Conservation (phyloP, 441 rosid genomes). For the Flueggea neowawraea region DNA sequence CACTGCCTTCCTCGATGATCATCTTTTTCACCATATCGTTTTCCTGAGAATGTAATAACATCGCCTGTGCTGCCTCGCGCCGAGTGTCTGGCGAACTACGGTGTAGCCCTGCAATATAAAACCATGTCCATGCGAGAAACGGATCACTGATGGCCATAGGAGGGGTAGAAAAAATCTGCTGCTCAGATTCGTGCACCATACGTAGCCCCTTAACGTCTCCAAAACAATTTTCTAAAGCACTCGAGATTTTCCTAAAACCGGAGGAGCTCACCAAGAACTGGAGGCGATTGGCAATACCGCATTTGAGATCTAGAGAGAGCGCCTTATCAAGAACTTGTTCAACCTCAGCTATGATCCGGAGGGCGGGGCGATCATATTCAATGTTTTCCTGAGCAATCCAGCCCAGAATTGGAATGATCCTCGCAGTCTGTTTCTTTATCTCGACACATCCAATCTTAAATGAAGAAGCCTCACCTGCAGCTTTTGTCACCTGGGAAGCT, state of each 20-base stretch:
- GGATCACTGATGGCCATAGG: too few relatives aligned
- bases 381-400: slow-evolving; percentile 87
- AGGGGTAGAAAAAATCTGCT: too few relatives aligned
- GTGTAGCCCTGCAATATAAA: slow-evolving; percentile 71
- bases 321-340: slow-evolving; percentile 15
- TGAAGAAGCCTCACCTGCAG: slow-evolving; percentile 75
- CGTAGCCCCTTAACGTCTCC: slow-evolving; percentile 95
- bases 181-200: too few relatives aligned
- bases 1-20: slow-evolving; percentile 90
- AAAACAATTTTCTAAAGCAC: slow-evolving; percentile 74
- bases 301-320: slow-evolving; percentile 52
- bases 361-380: slow-evolving; percentile 93
- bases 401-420: slow-evolving; percentile 68
- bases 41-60: slow-evolving; percentile 64
- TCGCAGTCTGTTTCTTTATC: slow-evolving; percentile 76
- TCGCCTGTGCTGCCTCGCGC: slow-evolving; percentile 70
- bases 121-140: slow-evolving; percentile 65
- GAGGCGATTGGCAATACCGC: slow-evolving; percentile 57
- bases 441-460: slow-evolving; percentile 81
- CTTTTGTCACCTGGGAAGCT: slow-evolving; percentile 76
- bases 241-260: slow-evolving; percentile 63
- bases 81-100: slow-evolving; percentile 62
- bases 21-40: slow-evolving; percentile 77
- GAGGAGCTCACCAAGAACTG: slow-evolving; percentile 82
- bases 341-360: slow-evolving; percentile 78